A percentile compares a stretch with the other conserved stretches of the same genome.
Conservation (phyloP, 106 monocot genomes). For the Dendrobium huoshanense region DNA sequence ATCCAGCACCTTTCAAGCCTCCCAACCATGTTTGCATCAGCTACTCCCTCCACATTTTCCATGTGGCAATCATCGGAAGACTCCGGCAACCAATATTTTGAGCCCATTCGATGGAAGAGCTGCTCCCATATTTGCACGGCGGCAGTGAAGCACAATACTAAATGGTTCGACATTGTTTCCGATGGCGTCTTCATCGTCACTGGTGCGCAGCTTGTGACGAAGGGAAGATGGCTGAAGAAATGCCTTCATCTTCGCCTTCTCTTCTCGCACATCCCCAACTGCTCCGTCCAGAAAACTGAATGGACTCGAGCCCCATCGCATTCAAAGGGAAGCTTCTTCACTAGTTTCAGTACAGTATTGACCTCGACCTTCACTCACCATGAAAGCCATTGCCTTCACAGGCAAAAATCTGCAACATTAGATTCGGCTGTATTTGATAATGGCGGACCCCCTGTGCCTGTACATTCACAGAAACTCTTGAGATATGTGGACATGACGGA, state of each 20-base stretch:
- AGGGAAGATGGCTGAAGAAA: slow-evolving; percentile 63
- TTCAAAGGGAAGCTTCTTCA: slow-evolving; percentile 60
- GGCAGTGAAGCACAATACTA: slow-evolving; percentile 51
- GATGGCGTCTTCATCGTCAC: slow-evolving; percentile 76
- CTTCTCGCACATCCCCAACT: slow-evolving; percentile 60
- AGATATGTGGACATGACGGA: slow-evolving; percentile 75
- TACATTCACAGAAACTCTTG: slow-evolving; percentile 52
- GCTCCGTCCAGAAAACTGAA: slow-evolving; percentile 44
- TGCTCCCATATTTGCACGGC: slow-evolving; percentile 62
- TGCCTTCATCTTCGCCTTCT: slow-evolving; percentile 68
- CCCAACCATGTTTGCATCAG: slow-evolving; percentile 53
- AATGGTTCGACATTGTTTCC: slow-evolving; percentile 46
- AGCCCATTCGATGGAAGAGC: slow-evolving; percentile 68
- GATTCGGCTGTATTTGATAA: slow-evolving; percentile 60
- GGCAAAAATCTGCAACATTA: slow-evolving; percentile 33
- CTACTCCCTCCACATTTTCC: slow-evolving; percentile 21
- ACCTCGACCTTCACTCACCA: slow-evolving; percentile 68
- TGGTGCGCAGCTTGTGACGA: slow-evolving; percentile 72
- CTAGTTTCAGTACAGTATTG: slow-evolving; percentile 60
- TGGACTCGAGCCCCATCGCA: slow-evolving; percentile 44
- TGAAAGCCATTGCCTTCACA: slow-evolving; percentile 14
- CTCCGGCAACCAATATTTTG: slow-evolving; percentile 36
- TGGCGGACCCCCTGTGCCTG: slow-evolving; percentile 78
- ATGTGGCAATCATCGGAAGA: slow-evolving; percentile 70
- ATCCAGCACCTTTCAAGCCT: slow-evolving; percentile 81